phyloP scores from a whole-genome alignment of 768 basidiomycete genomes.

The Mycena rosella region DNA sequence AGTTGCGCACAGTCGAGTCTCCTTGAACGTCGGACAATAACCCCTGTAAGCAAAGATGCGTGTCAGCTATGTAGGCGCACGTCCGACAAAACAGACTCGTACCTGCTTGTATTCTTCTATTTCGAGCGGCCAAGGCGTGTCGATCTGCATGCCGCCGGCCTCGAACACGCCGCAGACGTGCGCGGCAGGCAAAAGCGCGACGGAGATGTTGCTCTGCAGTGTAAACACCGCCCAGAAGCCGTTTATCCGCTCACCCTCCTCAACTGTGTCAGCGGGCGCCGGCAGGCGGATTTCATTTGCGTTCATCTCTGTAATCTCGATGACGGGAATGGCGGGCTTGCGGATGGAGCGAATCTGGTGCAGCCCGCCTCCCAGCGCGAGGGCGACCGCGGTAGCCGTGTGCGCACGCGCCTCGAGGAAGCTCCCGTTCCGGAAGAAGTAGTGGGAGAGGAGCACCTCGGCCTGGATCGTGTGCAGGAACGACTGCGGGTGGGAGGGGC shows the following conservation, averaged over 20 bases:
- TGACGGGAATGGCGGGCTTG: conserved; percentile 48
- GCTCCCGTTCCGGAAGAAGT: conserved; percentile 71
- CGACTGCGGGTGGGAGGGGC: conserved; percentile 59
- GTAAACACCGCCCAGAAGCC: conserved; percentile 74
- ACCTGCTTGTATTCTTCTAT: conserved; percentile 55
- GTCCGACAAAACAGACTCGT: conserved; percentile 25
- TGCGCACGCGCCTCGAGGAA: conserved; percentile 73
- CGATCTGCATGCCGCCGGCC: conserved; percentile 62
- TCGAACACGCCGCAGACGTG: conserved; percentile 69
- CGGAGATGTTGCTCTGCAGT: conserved; percentile 69
- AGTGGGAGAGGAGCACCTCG: conserved; percentile 74
- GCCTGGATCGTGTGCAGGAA: conserved; percentile 70
- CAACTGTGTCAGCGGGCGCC: conserved; percentile 58
- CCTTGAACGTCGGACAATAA: conserved; percentile 59
- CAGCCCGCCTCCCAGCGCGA: conserved; percentile 61
- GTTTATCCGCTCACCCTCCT: conserved; percentile 76
- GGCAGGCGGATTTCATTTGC: conserved; percentile 53
- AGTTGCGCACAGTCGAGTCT: conserved; percentile 63
- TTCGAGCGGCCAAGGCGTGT: conserved; percentile 67
- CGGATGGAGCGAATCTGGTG: conserved; percentile 58
- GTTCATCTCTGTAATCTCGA: conserved; percentile 49
- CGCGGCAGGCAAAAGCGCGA: conserved; percentile 64
- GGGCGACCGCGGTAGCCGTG: conserved; percentile 63
- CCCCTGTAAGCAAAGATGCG: conserved; percentile 48
- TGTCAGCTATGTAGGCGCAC: conserved; percentile 24